Evolutionary conservation across 2,329 filamentous ascomycete species (phyloP).

Genomic region (Stemphylium vesicarium): DNA sequence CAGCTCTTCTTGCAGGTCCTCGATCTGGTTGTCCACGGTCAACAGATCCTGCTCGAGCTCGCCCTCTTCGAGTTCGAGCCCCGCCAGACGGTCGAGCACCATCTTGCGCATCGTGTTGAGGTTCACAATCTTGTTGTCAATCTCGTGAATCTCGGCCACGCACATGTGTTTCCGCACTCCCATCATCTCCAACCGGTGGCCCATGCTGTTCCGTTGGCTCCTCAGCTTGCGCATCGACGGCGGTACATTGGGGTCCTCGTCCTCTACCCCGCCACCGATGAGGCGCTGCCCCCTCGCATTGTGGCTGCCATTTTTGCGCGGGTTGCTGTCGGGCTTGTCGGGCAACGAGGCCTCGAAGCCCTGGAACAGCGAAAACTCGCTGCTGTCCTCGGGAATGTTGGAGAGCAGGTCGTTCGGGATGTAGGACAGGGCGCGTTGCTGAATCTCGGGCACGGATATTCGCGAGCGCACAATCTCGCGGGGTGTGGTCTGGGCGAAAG

Average conservation of each 20-base stretch:
- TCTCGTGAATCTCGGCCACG: conserved; percentile 92
- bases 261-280: conserved; percentile 66
- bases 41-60: conserved; percentile 83
- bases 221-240: conserved; percentile 75
- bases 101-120: conserved; percentile 91
- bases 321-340: conserved; percentile 65
- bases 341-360: conserved; percentile 93
- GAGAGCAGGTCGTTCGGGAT: conserved; percentile 87
- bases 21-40: conserved; percentile 66
- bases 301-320: conserved; percentile 66
- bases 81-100: conserved; percentile 83
- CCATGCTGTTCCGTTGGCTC: conserved; percentile 78
- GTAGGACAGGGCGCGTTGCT: conserved; percentile 87
- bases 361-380: conserved; percentile 91
- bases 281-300: conserved; percentile 78
- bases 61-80: conserved; percentile 87
- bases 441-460: conserved; percentile 89
- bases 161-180: conserved; percentile 96
- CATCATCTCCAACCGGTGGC: conserved; percentile 89
- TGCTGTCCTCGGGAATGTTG: conserved; percentile 87
- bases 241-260: conserved; percentile 60
- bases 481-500: conserved; percentile 88
- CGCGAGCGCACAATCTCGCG: conserved; percentile 91
- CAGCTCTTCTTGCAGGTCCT: conserved; percentile 66
- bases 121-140: conserved; percentile 96